Percentiles rank a stretch among this genome's conserved stretches.
Conservation (phyloP, 148 eudicot species). For the Fallopia convolvulus region DNA sequence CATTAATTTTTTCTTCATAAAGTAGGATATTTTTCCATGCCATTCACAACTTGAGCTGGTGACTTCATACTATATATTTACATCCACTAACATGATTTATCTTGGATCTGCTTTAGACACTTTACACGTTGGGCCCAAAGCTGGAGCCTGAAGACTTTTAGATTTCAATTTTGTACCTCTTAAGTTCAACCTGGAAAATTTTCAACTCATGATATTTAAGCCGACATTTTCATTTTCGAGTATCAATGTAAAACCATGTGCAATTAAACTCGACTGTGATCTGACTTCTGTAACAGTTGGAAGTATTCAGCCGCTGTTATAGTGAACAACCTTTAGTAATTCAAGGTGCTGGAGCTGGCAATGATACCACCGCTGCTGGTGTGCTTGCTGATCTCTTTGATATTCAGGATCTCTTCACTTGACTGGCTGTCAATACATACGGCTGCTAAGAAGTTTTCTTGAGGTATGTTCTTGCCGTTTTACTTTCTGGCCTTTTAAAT, state of each 20-base stretch:
- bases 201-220: background rate
- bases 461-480: background rate
- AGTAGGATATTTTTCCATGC: background rate
- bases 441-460: background rate
- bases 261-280: background rate
- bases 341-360: conserved; percentile 99
- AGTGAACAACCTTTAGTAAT: conserved; percentile 75
- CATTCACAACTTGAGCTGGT: background rate
- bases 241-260: background rate
- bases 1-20: background rate
- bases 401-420: conserved; percentile 65
- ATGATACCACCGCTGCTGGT: conserved; percentile 96
- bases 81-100: background rate
- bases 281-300: conserved; percentile 44
- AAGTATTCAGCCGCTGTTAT: conserved; percentile 87
- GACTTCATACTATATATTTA: background rate
- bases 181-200: background rate
- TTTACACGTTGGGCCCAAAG: background rate
- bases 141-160: background rate
- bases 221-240: background rate
- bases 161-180: background rate
- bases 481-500: too few species aligned
- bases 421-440: background rate
- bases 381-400: conserved; percentile 94
- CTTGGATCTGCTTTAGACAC: background rate